A percentile compares a stretch with the other conserved stretches of the same genome.
Conservation (phyloP, 768 basidiomycete genomes). For the Lenzites betulinus region DNA sequence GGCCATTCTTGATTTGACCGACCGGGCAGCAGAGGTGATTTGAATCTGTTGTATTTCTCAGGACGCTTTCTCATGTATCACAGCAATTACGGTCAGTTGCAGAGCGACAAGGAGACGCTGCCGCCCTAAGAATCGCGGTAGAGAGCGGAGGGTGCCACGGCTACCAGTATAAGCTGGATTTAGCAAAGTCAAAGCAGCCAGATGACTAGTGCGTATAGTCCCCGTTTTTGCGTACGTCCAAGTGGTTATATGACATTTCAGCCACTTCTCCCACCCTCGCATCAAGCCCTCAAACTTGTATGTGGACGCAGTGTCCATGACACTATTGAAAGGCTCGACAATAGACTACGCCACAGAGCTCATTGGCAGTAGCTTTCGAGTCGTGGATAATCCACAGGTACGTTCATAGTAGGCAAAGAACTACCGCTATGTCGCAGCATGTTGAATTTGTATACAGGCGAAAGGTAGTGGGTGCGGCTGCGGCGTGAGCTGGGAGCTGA, state of each 20-base stretch:
- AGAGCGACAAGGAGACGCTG: constrained; percentile 59
- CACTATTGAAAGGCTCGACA: constrained; percentile 83
- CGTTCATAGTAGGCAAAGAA: background rate
- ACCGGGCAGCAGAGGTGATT: constrained; percentile 74
- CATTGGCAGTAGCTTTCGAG: constrained; percentile 88
- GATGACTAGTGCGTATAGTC: constrained; percentile 81
- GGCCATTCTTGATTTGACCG: constrained; percentile 61
- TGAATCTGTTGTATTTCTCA: background rate
- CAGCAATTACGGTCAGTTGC: constrained; percentile 82
- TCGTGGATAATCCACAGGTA: constrained; percentile 76
- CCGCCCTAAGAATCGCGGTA: constrained; percentile 80
- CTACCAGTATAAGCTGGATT: constrained; percentile 92
- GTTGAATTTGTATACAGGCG: constrained; percentile 45
- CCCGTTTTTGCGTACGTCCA: background rate
- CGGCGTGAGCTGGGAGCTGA: constrained; percentile 94
- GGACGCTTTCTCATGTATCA: too few species aligned
- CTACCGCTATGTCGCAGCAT: background rate
- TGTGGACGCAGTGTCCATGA: constrained; percentile 84
- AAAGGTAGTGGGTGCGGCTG: constrained; percentile 92
- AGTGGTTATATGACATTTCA: constrained; percentile 28
- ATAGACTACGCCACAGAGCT: constrained; percentile 93
- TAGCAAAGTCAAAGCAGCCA: constrained; percentile 57
- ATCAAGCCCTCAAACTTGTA: constrained; percentile 75
- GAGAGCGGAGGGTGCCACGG: constrained; percentile 97
- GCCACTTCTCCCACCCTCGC: constrained; percentile 72